phyloP scores from a whole-genome alignment of 768 basidiomycete genomes.

The Mrakia gelida region DNA sequence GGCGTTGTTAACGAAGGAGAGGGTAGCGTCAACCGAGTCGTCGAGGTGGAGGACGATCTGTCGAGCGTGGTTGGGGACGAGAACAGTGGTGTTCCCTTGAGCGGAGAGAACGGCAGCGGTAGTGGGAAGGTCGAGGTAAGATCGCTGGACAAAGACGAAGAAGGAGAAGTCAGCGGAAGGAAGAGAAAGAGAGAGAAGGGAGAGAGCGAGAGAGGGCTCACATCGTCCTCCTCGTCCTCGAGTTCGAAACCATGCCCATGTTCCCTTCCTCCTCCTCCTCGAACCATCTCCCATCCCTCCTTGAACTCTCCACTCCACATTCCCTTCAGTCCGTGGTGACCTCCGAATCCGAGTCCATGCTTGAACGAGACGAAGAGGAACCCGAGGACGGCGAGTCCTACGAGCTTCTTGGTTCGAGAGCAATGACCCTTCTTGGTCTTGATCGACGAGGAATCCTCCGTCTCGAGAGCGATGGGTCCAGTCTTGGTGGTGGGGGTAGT shows the following conservation, averaged over 20 bases:
- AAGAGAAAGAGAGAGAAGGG: not conserved
- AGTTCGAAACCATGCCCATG: not conserved
- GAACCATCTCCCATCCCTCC: conserved; percentile 22
- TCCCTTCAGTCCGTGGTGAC: conserved; percentile 2
- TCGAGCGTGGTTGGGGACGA: not conserved
- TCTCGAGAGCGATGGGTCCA: not conserved
- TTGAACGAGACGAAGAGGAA: not conserved
- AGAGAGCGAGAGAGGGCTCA: not conserved
- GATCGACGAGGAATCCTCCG: not conserved
- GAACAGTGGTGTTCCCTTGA: not conserved
- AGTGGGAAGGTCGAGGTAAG: not conserved
- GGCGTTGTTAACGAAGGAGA: conserved; percentile 5
- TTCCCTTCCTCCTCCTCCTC: conserved; percentile 15
- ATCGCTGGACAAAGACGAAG: not conserved
- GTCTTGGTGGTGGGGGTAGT: not conserved
- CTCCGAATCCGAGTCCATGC: conserved; percentile 12
- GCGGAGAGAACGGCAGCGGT: conserved; percentile 1
- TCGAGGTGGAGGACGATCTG: conserved; percentile 20
- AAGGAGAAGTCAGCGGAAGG: not conserved
- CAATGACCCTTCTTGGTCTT: not conserved
- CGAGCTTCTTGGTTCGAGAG: conserved; percentile 11
- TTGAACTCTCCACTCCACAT: conserved; percentile 21
- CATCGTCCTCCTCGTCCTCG: not conserved
- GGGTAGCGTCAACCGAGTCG: conserved; percentile 1
- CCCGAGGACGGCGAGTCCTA: not conserved